Evolutionary conservation across 352 stramenopile genomes (phyloP).

Genomic region (Pythium sp.): DNA sequence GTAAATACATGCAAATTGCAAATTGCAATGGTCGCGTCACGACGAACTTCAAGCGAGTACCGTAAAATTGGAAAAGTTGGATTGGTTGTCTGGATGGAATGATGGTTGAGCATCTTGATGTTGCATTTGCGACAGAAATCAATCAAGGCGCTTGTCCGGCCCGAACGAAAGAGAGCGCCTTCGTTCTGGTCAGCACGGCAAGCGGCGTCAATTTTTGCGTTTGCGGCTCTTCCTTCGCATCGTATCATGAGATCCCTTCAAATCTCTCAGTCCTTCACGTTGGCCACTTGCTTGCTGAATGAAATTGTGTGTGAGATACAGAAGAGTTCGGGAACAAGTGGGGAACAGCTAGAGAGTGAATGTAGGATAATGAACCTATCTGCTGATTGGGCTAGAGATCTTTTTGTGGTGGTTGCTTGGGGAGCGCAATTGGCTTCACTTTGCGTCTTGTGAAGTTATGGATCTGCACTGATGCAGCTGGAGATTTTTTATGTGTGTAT

Average conservation of each 20-base stretch:
- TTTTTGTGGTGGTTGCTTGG: neutral
- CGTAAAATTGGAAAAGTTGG: neutral
- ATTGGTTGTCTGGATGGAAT: neutral
- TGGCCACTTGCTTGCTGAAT: too few species aligned
- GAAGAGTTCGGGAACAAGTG: neutral
- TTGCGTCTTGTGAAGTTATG: neutral
- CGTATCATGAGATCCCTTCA: too few species aligned
- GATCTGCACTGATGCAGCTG: neutral
- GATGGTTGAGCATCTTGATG: neutral
- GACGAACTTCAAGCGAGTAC: neutral
- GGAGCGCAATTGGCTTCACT: neutral
- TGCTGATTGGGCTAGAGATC: too few species aligned
- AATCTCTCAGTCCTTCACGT: neutral
- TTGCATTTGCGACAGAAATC: conserved; percentile 1
- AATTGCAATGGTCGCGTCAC: neutral
- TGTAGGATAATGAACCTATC: neutral
- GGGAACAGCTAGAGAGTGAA: neutral
- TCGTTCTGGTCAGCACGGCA: neutral
- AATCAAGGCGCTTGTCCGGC: neutral
- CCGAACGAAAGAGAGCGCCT: neutral
- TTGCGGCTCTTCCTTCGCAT: too few species aligned
- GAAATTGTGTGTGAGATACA: neutral
- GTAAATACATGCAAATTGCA: too few species aligned
- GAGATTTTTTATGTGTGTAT: neutral
- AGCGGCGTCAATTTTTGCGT: neutral